Percentiles rank a stretch among this genome's conserved stretches.
Evolutionary conservation across 2,329 filamentous ascomycete species (phyloP).

Genomic region (Epichloe elymi): DNA sequence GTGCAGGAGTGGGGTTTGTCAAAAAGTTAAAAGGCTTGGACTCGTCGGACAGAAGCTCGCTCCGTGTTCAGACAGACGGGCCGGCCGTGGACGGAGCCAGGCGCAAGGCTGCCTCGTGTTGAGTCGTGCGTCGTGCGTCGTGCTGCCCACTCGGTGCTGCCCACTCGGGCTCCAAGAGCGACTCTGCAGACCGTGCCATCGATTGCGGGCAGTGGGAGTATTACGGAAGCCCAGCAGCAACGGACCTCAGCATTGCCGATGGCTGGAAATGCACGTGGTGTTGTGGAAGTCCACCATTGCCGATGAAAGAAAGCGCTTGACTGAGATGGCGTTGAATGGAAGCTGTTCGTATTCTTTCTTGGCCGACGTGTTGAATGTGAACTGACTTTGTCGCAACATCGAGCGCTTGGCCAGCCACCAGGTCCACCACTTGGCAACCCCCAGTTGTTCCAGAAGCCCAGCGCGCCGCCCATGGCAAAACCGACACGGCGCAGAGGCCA

Average conservation of each 20-base stretch:
- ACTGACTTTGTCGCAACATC: background rate
- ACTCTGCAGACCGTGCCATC: too few relatives aligned
- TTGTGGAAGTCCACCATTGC: background rate
- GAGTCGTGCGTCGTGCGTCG: background rate
- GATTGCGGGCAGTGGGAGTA: too few relatives aligned
- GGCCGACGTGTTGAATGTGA: too few relatives aligned
- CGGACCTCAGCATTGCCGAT: too few relatives aligned
- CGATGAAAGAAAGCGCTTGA: background rate
- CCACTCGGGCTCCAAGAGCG: background rate
- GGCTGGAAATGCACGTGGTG: too few relatives aligned
- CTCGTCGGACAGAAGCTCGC: background rate
- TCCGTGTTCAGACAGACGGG: background rate
- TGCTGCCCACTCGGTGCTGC: constrained; percentile 1
- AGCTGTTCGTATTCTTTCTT: too few relatives aligned
- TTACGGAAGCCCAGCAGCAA: too few relatives aligned
- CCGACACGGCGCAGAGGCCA: background rate
- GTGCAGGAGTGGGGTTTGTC: constrained; percentile 13
- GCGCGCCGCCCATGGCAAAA: too few relatives aligned
- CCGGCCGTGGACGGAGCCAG: background rate
- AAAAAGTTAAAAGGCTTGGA: constrained; percentile 11
- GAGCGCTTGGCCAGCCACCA: background rate
- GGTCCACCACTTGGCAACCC: background rate
- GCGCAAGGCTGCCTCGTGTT: background rate
- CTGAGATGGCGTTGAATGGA: background rate
- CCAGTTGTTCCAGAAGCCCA: background rate